Evolutionary conservation across 768 basidiomycete species (phyloP), one percentile per base, ranked within the genome.

Genomic region (Suillus americanus): DNA sequence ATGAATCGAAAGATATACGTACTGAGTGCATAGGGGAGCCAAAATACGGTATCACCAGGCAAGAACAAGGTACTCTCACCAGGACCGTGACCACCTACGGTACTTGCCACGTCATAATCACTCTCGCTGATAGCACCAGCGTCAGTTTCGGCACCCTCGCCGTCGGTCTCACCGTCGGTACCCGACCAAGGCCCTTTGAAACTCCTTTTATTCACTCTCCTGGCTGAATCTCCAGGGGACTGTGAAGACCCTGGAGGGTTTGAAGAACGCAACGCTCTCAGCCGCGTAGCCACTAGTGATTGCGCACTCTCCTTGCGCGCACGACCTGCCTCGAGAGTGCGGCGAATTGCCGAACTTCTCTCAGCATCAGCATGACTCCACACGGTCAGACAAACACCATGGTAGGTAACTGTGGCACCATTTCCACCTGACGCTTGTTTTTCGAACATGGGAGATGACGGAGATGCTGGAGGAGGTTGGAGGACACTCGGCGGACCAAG

Each of bases 351-450:
- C 16, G 82, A 83, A 62, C 90, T 89, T 56, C 95, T 88, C 70
- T 95, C 90, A 0, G 89, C 89, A 72, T 98, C 96, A 23, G 95
- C 95, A 71, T 96, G 95, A 4, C 92, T 94, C 95, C 95, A 99
- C 2, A 97, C 94, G 2, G 94, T 95, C 65, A 99, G 82, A 69
- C 94, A 94, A 43, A 97, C 94, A 55, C 94, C 95, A 72, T 97
- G 87, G 74, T 94, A 97, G 10, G 90, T 88, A 66, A 93, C 75
- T 3, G 77, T 76, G 6, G 74, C 71, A 30, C 77, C 71, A 61
- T 84, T 82, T n/a, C 81, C 81, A 0, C 68, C 48, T 1, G 65
- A 43, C 0, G 66, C 67, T 18, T 76, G 76, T 51, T 76, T 76
- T 33, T 76, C 75, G 33, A 75, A 78, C 65, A 71, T 72, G 60